A percentile compares a stretch with the other conserved stretches of the same genome.
These are phyloP conservation scores for Rosa hybrid DNA, from an alignment of 331 rosid genomes.

Conservation along the genomic window DNA sequence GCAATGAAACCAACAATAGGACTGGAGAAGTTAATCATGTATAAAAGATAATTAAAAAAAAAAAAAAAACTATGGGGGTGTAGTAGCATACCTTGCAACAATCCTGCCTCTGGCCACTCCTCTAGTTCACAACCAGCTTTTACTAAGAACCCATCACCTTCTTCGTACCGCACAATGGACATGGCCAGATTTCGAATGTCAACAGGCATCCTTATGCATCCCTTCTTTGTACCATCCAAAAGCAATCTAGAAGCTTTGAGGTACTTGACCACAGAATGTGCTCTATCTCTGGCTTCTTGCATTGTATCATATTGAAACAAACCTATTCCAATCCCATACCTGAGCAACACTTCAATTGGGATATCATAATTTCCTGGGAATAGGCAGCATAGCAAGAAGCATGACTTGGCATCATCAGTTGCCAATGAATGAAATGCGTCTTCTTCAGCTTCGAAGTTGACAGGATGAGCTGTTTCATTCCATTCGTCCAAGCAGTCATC, in stretches of 20 bases:
- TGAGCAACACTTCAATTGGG: not conserved
- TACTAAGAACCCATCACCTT: not conserved
- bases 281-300: slow-evolving; percentile 13
- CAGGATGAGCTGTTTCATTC: not conserved
- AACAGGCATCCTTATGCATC: slow-evolving; percentile 10
- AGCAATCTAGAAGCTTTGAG: slow-evolving; percentile 9
- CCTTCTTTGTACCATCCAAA: slow-evolving; percentile 5
- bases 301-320: slow-evolving; percentile 17
- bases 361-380: slow-evolving; percentile 20
- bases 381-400: slow-evolving; percentile 22
- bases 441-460: not conserved
- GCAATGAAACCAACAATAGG: too few relatives aligned
- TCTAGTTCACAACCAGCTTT: not conserved
- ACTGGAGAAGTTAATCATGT: too few relatives aligned
- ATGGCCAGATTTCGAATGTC: slow-evolving; percentile 15
- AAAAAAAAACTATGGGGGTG: too few relatives aligned
- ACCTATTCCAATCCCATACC: slow-evolving; percentile 13
- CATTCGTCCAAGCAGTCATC: slow-evolving; percentile 8
- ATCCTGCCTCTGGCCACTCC: not conserved
- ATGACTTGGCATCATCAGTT: not conserved
- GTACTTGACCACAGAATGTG: not conserved
- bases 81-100: too few relatives aligned
- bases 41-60: too few relatives aligned
- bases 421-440: not conserved
- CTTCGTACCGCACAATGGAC: not conserved